Percentiles rank a stretch among this genome's conserved stretches.
Evolutionary conservation across 73 alveolate genomes (phyloP).

Genomic region (Tetrahymena malaccensis): DNA sequence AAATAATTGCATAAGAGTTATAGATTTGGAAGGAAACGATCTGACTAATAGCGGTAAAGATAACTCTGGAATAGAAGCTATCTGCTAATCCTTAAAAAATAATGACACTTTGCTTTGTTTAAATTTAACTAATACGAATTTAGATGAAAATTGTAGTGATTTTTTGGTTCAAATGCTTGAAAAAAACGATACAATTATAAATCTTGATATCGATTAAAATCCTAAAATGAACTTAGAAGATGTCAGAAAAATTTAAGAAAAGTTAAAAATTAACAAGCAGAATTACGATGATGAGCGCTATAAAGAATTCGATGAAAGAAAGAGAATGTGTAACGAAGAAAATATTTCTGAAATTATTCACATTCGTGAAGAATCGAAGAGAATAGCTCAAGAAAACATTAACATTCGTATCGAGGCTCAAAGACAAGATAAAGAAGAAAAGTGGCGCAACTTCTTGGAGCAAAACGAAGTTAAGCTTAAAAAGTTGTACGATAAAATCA

Average conservation of each 20-base stretch:
- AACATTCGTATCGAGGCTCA: neutral
- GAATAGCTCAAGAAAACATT: neutral
- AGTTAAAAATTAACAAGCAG: conserved; percentile 46
- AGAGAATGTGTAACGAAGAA: conserved; percentile 38
- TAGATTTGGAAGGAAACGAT: conserved; percentile 54
- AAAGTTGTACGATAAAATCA: neutral
- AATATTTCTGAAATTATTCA: conserved; percentile 8
- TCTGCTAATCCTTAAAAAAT: conserved; percentile 37
- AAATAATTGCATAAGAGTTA: conserved; percentile 27
- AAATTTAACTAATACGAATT: conserved; percentile 18
- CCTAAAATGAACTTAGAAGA: conserved; percentile 35
- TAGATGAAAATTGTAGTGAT: conserved; percentile 42
- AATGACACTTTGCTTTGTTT: conserved; percentile 36
- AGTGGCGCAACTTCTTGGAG: neutral
- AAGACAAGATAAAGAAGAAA: neutral
- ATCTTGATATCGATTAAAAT: conserved; percentile 38
- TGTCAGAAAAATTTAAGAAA: conserved; percentile 34
- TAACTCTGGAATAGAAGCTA: conserved; percentile 21
- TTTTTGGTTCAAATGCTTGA: conserved; percentile 16
- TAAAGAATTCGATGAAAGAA: conserved; percentile 46
- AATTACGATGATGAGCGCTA: conserved; percentile 42
- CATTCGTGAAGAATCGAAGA: neutral
- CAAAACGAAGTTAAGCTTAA: neutral
- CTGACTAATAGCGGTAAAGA: conserved; percentile 33
- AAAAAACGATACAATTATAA: conserved; percentile 22